phyloP scores from a whole-genome alignment of 768 basidiomycete species.

The Exidia glandulosa region DNA sequence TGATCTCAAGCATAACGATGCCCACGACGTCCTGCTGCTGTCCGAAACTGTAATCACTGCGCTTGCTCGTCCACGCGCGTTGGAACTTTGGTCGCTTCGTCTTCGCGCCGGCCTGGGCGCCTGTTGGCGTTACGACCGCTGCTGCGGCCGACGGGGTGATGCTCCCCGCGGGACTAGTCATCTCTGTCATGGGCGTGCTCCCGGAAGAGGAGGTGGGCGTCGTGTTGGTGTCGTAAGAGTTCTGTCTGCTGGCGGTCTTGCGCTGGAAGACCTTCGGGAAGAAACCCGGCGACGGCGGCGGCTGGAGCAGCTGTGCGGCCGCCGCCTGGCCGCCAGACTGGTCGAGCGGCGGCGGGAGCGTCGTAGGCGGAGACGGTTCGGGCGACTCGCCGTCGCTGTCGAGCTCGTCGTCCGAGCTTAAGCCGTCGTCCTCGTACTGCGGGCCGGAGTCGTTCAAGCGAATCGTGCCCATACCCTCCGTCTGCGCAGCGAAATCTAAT shows the following conservation, averaged over 20 bases:
- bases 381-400: conserved; percentile 25
- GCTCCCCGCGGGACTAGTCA: conserved; percentile 14
- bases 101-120: conserved; percentile 4
- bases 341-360: conserved; percentile 6
- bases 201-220: conserved; percentile 1
- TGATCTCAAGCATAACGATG: conserved; percentile 91
- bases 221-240: conserved; percentile 20
- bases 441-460: conserved; percentile 48
- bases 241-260: conserved; percentile 20
- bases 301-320: conserved; percentile 12
- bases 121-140: conserved; percentile 1
- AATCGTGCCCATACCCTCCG: conserved; percentile 76
- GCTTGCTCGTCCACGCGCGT: conserved; percentile 30
- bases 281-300: conserved; percentile 17
- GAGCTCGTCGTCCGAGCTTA: conserved; percentile 44
- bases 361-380: conserved; percentile 8
- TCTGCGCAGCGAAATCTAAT: conserved; percentile 33
- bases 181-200: conserved; percentile 9
- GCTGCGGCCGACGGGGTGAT: conserved; percentile 8
- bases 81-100: conserved; percentile 28
- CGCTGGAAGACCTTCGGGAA: conserved; percentile 25
- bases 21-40: conserved; percentile 76
- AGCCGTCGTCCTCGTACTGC: conserved; percentile 63
- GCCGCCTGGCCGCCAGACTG: not conserved
- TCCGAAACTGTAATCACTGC: conserved; percentile 43